phyloP scores from a whole-genome alignment of 176 grass and related monocot species.

The Phragmites australis region DNA sequence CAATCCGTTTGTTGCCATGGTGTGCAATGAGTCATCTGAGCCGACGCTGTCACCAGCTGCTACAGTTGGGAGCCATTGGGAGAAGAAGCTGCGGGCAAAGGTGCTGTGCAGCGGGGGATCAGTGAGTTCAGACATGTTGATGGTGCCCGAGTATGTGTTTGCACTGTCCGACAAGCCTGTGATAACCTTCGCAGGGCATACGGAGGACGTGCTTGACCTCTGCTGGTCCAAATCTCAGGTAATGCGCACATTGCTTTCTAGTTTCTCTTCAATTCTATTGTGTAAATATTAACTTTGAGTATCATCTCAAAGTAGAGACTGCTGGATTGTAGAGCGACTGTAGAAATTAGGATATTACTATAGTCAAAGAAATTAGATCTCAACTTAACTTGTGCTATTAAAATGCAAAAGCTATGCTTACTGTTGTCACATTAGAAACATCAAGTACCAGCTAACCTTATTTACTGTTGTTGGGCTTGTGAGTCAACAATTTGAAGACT shows the following conservation, averaged over 20 bases:
- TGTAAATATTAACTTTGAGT: conserved; percentile 15
- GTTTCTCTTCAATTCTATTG: conserved; percentile 28
- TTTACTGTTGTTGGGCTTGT: neutral
- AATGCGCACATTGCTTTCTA: conserved; percentile 24
- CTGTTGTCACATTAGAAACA: neutral
- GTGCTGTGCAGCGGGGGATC: conserved; percentile 40
- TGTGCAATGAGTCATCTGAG: conserved; percentile 49
- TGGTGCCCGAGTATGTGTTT: conserved; percentile 82
- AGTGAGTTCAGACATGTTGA: conserved; percentile 54
- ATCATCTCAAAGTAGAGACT: neutral
- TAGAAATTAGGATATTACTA: conserved; percentile 22
- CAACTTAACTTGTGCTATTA: neutral
- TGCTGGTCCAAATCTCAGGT: conserved; percentile 98
- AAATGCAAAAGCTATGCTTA: neutral
- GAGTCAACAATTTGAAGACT: neutral
- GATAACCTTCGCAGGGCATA: conserved; percentile 84
- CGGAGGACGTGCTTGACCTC: conserved; percentile 89
- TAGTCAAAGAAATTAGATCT: conserved; percentile 7
- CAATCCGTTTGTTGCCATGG: conserved; percentile 49
- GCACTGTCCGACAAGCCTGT: conserved; percentile 85
- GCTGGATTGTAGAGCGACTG: neutral
- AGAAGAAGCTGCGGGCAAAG: conserved; percentile 64
- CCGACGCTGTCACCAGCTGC: conserved; percentile 18
- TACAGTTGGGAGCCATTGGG: conserved; percentile 49
- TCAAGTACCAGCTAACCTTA: neutral